Conservation (phyloP, 352 stramenopile genomes). For the Pseudoperonospora humuli region DNA sequence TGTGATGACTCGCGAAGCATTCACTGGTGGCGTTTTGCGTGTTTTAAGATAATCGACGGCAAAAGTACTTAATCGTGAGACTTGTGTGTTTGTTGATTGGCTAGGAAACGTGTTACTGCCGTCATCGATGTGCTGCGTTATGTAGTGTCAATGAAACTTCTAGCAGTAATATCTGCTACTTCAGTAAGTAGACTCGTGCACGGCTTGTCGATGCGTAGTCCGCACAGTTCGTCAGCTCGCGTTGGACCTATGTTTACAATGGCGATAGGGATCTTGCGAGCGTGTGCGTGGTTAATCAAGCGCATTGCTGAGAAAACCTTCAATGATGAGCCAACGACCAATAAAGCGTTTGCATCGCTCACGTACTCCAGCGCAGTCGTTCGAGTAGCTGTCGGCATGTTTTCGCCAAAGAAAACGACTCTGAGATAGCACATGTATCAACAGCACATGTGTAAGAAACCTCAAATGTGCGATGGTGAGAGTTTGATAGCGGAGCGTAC, state of each 20-base stretch:
- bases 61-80: conserved; percentile 16
- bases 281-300: conserved; percentile 74
- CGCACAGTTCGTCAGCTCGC: conserved; percentile 71
- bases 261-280: conserved; percentile 57
- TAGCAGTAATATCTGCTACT: conserved; percentile 26
- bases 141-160: conserved; percentile 5
- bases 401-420: conserved; percentile 97
- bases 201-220: conserved; percentile 60
- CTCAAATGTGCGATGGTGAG: too few species aligned
- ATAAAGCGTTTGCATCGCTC: conserved; percentile 77
- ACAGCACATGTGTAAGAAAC: too few species aligned
- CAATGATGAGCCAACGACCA: conserved; percentile 92
- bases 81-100: conserved; percentile 20
- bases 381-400: conserved; percentile 81
- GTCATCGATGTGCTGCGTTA: conserved; percentile 5
- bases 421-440: conserved; percentile 22
- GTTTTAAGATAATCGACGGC: conserved; percentile 29
- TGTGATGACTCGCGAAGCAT: conserved; percentile 4
- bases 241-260: conserved; percentile 88
- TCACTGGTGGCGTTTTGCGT: conserved; percentile 20
- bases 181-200: conserved; percentile 46
- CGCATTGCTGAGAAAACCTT: conserved; percentile 93
- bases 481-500: conserved; percentile 23
- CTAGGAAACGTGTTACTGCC: conserved; percentile 8
- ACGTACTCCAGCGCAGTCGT: conserved; percentile 58